phyloP scores from a whole-genome alignment of 2,329 filamentous ascomycete genomes.

The Emmonsia crescens region DNA sequence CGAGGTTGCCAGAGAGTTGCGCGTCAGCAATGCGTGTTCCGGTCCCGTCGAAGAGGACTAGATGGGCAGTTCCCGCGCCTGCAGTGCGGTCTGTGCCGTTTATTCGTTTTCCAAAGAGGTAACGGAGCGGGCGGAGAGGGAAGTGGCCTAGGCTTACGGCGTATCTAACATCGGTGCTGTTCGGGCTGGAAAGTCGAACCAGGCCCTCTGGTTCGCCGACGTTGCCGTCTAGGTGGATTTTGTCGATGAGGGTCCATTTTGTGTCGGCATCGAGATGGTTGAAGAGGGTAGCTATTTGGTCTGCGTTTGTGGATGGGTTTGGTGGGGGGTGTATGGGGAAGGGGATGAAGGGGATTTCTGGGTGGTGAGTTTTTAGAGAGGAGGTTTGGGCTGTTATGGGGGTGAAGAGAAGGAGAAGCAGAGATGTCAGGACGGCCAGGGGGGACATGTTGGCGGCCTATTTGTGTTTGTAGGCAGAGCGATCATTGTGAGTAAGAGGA shows the following conservation, averaged over 20 bases:
- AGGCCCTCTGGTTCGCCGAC: not conserved
- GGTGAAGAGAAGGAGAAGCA: not conserved
- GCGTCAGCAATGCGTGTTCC: not conserved
- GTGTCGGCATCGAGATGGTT: not conserved
- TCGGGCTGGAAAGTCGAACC: not conserved
- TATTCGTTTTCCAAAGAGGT: not conserved
- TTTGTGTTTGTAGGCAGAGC: not conserved
- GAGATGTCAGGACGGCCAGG: not conserved
- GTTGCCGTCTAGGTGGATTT: not conserved
- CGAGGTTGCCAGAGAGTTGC: not conserved
- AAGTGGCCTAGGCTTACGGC: not conserved
- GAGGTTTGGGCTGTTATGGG: not conserved
- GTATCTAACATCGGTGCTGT: not conserved
- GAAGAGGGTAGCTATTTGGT: not conserved
- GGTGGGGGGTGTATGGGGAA: not conserved
- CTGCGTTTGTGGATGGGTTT: not conserved
- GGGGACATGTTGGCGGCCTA: not conserved
- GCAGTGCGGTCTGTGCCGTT: not conserved
- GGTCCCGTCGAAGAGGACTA: not conserved
- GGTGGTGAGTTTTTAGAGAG: not conserved
- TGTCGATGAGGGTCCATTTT: not conserved
- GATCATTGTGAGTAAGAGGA: not conserved
- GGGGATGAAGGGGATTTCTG: not conserved
- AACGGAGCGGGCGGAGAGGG: not conserved
- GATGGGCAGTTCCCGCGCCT: not conserved